Percentiles rank a stretch among this genome's conserved stretches.
Evolutionary conservation across 2,329 filamentous ascomycete genomes (phyloP).

Genomic region (Cladosporium austrohemisphaericum): DNA sequence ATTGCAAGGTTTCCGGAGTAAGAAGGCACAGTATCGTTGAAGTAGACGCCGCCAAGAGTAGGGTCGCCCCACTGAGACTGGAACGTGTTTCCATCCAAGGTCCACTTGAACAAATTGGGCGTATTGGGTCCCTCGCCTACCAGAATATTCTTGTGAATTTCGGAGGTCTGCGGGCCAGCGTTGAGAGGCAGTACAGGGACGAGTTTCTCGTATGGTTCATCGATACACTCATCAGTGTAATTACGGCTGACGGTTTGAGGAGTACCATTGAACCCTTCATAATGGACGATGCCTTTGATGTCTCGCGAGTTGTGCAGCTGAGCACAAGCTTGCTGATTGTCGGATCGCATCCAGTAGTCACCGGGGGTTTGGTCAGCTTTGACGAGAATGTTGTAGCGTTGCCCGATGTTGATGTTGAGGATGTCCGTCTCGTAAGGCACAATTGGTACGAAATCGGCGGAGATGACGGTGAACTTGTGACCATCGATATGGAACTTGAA

Average conservation of each 20-base stretch:
- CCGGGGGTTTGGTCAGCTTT: constrained; percentile 26
- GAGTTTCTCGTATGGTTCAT: constrained; percentile 38
- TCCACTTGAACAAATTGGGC: constrained; percentile 40
- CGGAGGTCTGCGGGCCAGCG: constrained; percentile 26
- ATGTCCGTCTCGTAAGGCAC: constrained; percentile 36
- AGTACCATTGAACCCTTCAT: constrained; percentile 28
- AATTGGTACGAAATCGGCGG: constrained; percentile 38
- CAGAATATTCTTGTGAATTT: constrained; percentile 30
- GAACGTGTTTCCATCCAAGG: constrained; percentile 40
- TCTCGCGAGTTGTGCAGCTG: constrained; percentile 18
- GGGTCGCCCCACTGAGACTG: constrained; percentile 37
- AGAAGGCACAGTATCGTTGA: constrained; percentile 33
- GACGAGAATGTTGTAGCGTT: constrained; percentile 33
- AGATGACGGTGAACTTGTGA: constrained; percentile 39
- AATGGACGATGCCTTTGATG: constrained; percentile 36
- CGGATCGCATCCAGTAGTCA: constrained; percentile 34
- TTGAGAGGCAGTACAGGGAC: constrained; percentile 32
- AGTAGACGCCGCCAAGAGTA: constrained; percentile 22
- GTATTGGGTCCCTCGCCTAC: constrained; percentile 31
- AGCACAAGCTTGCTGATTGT: constrained; percentile 39
- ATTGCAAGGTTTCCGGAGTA: constrained; percentile 37
- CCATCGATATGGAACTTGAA: constrained; percentile 44
- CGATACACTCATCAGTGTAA: constrained; percentile 35
- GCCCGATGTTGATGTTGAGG: constrained; percentile 36
- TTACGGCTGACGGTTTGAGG: constrained; percentile 34